Percentiles rank a stretch among this genome's conserved stretches.
These are phyloP conservation scores for Wallacemonas sp. DNA, from an alignment of 208 protist species.

Conservation along the genomic window DNA sequence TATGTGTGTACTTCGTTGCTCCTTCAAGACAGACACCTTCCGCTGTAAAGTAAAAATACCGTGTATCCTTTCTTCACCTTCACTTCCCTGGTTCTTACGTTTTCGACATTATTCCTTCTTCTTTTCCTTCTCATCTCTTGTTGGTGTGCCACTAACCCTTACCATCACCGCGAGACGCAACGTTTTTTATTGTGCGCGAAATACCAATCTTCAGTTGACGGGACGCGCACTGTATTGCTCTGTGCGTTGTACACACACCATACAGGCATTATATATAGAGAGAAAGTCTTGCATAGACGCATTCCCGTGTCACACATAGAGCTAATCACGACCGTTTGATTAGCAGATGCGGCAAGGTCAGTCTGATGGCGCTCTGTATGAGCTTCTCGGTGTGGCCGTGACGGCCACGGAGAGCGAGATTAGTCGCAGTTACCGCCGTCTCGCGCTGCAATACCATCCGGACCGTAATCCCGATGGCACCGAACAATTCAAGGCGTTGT, in stretches of 20 bases:
- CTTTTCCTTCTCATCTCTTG: background rate
- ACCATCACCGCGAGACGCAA: no score
- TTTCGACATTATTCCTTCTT: background rate
- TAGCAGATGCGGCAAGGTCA: background rate
- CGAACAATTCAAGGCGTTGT: slow-evolving; percentile 89
- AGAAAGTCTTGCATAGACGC: no score
- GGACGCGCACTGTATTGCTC: no score
- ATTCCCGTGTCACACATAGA: no score
- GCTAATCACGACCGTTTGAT: background rate
- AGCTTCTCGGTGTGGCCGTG: slow-evolving; percentile 41
- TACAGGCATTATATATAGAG: no score
- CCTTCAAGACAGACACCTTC: no score
- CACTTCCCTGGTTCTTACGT: background rate
- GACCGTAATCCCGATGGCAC: slow-evolving; percentile 84
- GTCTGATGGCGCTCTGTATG: slow-evolving; percentile 47
- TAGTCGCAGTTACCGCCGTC: slow-evolving; percentile 62
- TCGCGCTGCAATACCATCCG: slow-evolving; percentile 86
- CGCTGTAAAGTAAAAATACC: slow-evolving; percentile 5
- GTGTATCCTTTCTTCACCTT: slow-evolving; percentile 12
- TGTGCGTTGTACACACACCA: no score
- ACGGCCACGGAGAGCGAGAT: slow-evolving; percentile 48
- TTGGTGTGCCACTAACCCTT: no score
- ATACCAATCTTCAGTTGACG: no score
- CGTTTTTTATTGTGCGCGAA: no score
- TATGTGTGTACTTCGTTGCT: no score